Percentiles rank a stretch among this genome's conserved stretches.
Conservation (phyloP, 2,329 filamentous ascomycete species). For the Cordyceps sp. region DNA sequence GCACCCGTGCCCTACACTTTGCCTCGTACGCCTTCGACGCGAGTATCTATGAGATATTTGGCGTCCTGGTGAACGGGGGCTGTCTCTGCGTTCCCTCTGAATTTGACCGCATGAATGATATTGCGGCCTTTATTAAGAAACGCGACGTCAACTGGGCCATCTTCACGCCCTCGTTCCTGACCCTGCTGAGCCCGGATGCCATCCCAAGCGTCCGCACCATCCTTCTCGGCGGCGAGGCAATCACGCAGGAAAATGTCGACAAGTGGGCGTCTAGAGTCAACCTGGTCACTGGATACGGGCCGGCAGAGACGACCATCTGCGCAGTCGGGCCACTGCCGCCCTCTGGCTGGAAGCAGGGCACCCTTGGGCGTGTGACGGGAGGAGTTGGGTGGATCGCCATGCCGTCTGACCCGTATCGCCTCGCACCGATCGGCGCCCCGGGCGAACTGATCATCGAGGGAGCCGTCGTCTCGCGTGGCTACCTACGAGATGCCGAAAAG, state of each 20-base stretch:
- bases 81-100: slow-evolving; percentile 1
- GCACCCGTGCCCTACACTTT: neutral
- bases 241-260: neutral
- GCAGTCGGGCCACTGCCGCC: neutral
- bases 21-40: neutral
- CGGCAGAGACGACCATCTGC: neutral
- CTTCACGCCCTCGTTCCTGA: neutral
- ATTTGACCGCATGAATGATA: neutral
- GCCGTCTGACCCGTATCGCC: neutral
- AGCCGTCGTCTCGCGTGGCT: slow-evolving; percentile 29
- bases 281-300: neutral
- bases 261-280: neutral
- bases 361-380: neutral
- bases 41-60: neutral
- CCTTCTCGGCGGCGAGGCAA: neutral
- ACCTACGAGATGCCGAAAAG: slow-evolving; percentile 25
- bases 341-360: neutral
- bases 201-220: neutral
- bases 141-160: neutral
- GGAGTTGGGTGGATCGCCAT: neutral
- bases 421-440: neutral
- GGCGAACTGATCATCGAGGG: slow-evolving; percentile 21
- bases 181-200: neutral
- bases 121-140: neutral
- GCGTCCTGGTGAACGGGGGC: neutral